Conservation (phyloP, 306 rosid genomes). For the Coriaria nepalensis region DNA sequence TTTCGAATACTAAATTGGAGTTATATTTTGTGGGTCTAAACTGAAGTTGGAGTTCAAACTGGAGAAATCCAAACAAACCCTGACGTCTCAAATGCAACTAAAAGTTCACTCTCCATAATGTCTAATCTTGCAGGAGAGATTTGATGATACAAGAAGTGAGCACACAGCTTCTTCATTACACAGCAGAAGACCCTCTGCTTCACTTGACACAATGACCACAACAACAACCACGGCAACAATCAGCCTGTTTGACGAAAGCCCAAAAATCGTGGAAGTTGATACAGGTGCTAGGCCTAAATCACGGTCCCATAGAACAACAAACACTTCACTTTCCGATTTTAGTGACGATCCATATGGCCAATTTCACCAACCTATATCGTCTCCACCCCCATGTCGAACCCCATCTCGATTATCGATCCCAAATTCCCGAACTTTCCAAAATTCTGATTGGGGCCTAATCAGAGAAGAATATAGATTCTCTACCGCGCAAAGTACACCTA, state of each 20-base stretch:
- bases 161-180: slow-evolving; percentile 32
- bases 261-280: slow-evolving; percentile 82
- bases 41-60: too few species aligned
- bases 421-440: slow-evolving; percentile 29
- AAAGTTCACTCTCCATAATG: background rate
- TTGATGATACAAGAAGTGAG: slow-evolving; percentile 51
- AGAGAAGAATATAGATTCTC: slow-evolving; percentile 66
- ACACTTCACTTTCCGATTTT: slow-evolving; percentile 51
- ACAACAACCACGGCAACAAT: slow-evolving; percentile 1
- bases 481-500: slow-evolving; percentile 83
- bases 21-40: too few species aligned
- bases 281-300: slow-evolving; percentile 55
- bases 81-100: background rate
- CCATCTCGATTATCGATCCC: slow-evolving; percentile 37
- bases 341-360: slow-evolving; percentile 31
- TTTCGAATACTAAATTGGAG: too few species aligned
- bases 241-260: slow-evolving; percentile 39
- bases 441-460: slow-evolving; percentile 54
- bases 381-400: slow-evolving; percentile 31
- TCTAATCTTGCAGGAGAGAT: slow-evolving; percentile 43
- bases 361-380: slow-evolving; percentile 26
- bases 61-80: background rate
- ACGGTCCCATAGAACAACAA: slow-evolving; percentile 53
- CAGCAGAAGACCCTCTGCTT: slow-evolving; percentile 51
- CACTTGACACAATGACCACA: slow-evolving; percentile 22